Percentiles rank a stretch among this genome's conserved stretches.
phyloP scores from a whole-genome alignment of 345 rosid species.

The Salix purpurea region DNA sequence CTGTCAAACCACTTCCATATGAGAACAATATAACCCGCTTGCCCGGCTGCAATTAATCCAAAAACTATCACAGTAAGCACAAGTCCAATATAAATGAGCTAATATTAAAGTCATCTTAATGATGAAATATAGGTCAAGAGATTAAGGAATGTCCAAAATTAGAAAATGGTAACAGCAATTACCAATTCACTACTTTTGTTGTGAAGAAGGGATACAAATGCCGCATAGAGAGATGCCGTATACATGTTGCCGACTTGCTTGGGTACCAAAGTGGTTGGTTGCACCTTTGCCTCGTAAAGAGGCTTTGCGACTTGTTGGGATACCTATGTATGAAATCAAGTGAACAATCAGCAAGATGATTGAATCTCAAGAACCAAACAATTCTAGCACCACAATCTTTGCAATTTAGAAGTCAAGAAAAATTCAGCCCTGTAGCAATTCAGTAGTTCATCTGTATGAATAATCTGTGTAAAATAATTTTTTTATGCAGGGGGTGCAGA shows the following conservation, averaged over 20 bases:
- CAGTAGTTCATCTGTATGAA: background rate
- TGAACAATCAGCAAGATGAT: conserved; percentile 21
- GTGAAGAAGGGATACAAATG: conserved; percentile 89
- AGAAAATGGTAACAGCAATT: conserved; percentile 19
- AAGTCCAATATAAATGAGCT: background rate
- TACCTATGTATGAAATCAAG: conserved; percentile 37
- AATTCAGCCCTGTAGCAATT: background rate
- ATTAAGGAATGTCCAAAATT: background rate
- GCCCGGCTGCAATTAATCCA: conserved; percentile 49
- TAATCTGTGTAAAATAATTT: background rate
- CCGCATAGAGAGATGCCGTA: conserved; percentile 96
- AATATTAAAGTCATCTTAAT: background rate
- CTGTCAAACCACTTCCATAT: conserved; percentile 92
- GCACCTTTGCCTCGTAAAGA: conserved; percentile 77
- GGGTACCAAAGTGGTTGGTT: conserved; percentile 82
- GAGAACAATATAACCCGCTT: conserved; percentile 84
- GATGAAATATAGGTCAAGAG: background rate
- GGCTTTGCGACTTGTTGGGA: conserved; percentile 93
- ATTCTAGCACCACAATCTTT: background rate
- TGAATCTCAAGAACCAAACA: background rate
- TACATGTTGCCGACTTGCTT: conserved; percentile 99
- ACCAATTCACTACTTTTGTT: conserved; percentile 71
- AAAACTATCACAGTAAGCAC: background rate
- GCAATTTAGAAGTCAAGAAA: background rate
- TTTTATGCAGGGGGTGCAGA: no score